phyloP scores from a whole-genome alignment of 2,329 filamentous ascomycete genomes.

The Neopestalotiopsis rosae region DNA sequence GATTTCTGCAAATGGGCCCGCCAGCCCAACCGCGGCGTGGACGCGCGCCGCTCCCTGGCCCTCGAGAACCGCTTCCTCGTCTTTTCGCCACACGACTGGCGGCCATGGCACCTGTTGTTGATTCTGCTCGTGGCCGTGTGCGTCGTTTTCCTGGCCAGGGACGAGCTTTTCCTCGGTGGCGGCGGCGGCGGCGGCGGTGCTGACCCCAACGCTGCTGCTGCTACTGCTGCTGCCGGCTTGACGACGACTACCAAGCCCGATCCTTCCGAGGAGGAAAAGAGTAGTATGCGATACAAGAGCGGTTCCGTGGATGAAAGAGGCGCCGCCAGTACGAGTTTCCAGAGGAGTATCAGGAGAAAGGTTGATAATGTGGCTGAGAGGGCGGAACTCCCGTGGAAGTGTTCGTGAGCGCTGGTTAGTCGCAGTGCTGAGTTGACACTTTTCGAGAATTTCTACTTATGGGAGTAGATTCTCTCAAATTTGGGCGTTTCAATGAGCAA shows the following conservation, averaged over 20 bases:
- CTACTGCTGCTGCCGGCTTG: too few relatives aligned
- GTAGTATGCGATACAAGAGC: neutral
- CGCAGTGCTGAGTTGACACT: too few relatives aligned
- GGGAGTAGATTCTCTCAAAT: too few relatives aligned
- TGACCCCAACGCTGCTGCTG: too few relatives aligned
- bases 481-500: too few relatives aligned
- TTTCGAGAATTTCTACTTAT: too few relatives aligned
- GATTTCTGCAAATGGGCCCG: constrained; percentile 20
- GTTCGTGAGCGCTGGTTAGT: neutral
- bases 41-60: constrained; percentile 12
- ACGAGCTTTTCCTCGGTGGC: neutral
- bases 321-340: neutral
- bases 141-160: neutral
- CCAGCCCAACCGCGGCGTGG: constrained; percentile 10
- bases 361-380: neutral
- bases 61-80: constrained; percentile 19
- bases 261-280: neutral
- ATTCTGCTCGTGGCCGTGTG: neutral
- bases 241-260: neutral
- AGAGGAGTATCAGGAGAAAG: neutral
- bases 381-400: neutral
- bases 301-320: neutral
- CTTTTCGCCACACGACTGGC: constrained; percentile 9
- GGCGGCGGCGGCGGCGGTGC: too few relatives aligned
- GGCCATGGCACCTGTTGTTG: constrained; percentile 9